Evolutionary conservation across 306 rosid species (phyloP).

Genomic region (Cotoneaster glaucophyllus): DNA sequence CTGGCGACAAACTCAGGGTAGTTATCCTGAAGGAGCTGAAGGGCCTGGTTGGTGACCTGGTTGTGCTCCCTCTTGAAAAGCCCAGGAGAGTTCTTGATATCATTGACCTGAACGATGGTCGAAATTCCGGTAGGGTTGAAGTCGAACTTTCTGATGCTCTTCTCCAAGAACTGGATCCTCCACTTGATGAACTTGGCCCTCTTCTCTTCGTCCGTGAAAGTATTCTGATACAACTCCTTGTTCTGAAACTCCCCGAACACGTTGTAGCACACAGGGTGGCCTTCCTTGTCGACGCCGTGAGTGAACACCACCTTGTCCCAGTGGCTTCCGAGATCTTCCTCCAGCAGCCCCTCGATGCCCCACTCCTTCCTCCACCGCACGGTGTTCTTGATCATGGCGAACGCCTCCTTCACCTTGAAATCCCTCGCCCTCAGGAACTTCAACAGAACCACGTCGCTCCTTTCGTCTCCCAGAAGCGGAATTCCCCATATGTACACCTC

Average conservation of each 20-base stretch:
- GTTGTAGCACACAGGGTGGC: slow-evolving; percentile 57
- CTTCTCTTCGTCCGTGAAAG: slow-evolving; percentile 44
- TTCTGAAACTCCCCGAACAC: slow-evolving; percentile 42
- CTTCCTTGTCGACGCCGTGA: slow-evolving; percentile 43
- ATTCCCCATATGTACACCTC: slow-evolving; percentile 64
- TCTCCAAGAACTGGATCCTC: slow-evolving; percentile 50
- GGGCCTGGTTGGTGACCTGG: slow-evolving; percentile 41
- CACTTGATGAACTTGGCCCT: slow-evolving; percentile 36
- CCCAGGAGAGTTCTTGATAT: slow-evolving; percentile 43
- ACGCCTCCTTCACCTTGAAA: slow-evolving; percentile 75
- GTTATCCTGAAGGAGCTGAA: slow-evolving; percentile 49
- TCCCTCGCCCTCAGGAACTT: slow-evolving; percentile 87
- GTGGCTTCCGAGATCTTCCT: slow-evolving; percentile 33
- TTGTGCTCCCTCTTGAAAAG: slow-evolving; percentile 37
- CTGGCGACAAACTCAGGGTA: slow-evolving; percentile 57
- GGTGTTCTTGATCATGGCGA: slow-evolving; percentile 73
- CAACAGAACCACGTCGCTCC: slow-evolving; percentile 68
- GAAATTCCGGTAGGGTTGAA: slow-evolving; percentile 41
- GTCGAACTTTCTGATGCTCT: slow-evolving; percentile 43
- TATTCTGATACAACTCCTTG: slow-evolving; percentile 43
- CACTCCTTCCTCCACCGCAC: slow-evolving; percentile 77
- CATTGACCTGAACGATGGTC: slow-evolving; percentile 51
- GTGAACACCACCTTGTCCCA: slow-evolving; percentile 51
- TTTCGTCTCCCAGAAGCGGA: slow-evolving; percentile 62
- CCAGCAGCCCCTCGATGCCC: slow-evolving; percentile 45